These are phyloP conservation scores for Heterobasidion annosum DNA, from an alignment of 1,284 basidiomycete genomes.

Conservation along the genomic window DNA sequence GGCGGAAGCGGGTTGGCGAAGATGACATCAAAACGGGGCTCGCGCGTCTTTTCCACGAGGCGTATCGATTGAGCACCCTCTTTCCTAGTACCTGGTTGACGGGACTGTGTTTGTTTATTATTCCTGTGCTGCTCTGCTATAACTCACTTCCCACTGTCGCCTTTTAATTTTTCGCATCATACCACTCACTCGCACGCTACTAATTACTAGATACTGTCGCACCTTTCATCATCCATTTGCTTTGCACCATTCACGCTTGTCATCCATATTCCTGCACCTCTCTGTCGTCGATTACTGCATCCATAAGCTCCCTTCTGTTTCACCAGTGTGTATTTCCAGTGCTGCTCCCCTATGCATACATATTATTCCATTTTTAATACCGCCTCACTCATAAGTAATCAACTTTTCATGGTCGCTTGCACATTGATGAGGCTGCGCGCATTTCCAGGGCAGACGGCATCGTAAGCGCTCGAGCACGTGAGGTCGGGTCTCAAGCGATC, in stretches of 20 bases:
- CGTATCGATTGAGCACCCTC: slow-evolving; percentile 1
- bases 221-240: slow-evolving; percentile 7
- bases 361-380: slow-evolving; percentile 4
- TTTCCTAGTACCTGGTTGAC: slow-evolving; percentile 1
- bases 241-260: slow-evolving; percentile 7
- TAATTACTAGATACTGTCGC: slow-evolving; percentile 7
- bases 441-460: neutral
- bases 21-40: slow-evolving; percentile 14
- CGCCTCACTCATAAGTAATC: neutral
- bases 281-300: slow-evolving; percentile 1
- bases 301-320: slow-evolving; percentile 4
- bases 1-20: slow-evolving; percentile 9
- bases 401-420: neutral
- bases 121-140: neutral
- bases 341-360: neutral
- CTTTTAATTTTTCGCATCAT: slow-evolving; percentile 6
- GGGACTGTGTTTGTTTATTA: slow-evolving; percentile 1
- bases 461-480: neutral
- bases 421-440: neutral
- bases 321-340: slow-evolving; percentile 9
- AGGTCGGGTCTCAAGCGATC: neutral
- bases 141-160: neutral
- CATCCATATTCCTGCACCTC: slow-evolving; percentile 10
- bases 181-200: slow-evolving; percentile 1
- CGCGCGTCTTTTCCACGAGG: slow-evolving; percentile 13